Percentiles rank a stretch among this genome's conserved stretches.
These are phyloP conservation scores for Microcyclosporella mali DNA, from an alignment of 2,329 filamentous ascomycete genomes.

Conservation along the genomic window DNA sequence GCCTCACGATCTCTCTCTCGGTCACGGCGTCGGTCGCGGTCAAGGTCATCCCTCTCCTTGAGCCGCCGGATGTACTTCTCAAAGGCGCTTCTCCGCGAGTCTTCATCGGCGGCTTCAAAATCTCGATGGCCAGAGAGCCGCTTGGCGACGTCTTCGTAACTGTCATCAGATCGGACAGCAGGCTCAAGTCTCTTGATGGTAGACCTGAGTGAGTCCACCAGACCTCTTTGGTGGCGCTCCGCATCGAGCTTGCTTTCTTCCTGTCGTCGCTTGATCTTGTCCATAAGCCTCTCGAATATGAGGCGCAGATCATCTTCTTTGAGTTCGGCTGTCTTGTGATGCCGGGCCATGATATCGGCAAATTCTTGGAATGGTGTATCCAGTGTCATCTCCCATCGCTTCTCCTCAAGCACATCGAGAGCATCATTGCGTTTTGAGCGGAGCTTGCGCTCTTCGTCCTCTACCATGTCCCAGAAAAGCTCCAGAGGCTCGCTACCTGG, in stretches of 20 bases:
- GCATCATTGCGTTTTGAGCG: constrained; percentile 27
- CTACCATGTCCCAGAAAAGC: constrained; percentile 91
- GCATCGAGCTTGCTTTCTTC: constrained; percentile 78
- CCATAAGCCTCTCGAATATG: constrained; percentile 81
- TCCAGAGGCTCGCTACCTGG: constrained; percentile 60
- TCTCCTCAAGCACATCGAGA: constrained; percentile 52
- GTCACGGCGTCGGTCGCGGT: constrained; percentile 23
- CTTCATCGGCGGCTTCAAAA: constrained; percentile 80
- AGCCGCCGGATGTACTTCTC: constrained; percentile 86
- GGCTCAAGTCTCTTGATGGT: constrained; percentile 87
- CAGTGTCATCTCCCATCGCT: constrained; percentile 81
- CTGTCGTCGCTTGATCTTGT: constrained; percentile 71
- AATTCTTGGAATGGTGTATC: constrained; percentile 89
- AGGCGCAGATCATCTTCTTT: constrained; percentile 70
- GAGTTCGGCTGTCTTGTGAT: constrained; percentile 83
- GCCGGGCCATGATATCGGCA: constrained; percentile 70
- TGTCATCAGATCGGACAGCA: constrained; percentile 68
- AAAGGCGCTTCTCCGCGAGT: constrained; percentile 74
- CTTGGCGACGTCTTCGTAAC: constrained; percentile 79
- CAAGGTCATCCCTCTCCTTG: constrained; percentile 62
- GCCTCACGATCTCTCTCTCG: constrained; percentile 52
- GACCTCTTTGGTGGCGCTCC: constrained; percentile 79
- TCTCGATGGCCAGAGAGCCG: constrained; percentile 76
- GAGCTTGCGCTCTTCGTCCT: constrained; percentile 72
- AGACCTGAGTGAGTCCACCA: constrained; percentile 76